Percentiles rank a stretch among this genome's conserved stretches.
These are phyloP conservation scores for Biscogniauxia mediterranea DNA, from an alignment of 2,329 filamentous ascomycete species.

Conservation along the genomic window DNA sequence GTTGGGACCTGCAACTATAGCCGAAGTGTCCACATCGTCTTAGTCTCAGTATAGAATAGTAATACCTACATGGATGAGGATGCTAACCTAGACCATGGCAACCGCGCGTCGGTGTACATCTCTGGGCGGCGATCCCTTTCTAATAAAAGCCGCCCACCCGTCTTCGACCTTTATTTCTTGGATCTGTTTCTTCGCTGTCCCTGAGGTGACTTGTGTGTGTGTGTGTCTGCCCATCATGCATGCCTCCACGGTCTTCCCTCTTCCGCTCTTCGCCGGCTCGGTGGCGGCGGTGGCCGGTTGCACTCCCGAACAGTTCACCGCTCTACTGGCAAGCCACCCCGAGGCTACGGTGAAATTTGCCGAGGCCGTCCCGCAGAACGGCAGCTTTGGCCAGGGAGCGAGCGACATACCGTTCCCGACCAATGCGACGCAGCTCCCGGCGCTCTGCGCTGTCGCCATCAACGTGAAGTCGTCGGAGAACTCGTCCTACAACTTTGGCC, in stretches of 20 bases:
- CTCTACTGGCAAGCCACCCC: constrained; percentile 19
- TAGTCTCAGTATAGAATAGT: background rate
- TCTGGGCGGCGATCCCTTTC: background rate
- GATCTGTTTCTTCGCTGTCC: background rate
- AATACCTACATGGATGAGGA: background rate
- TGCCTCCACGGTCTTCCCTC: constrained; percentile 2
- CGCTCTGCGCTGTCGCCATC: constrained; percentile 30
- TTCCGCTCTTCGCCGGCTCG: constrained; percentile 14
- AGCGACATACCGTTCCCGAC: constrained; percentile 20
- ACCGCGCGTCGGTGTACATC: background rate
- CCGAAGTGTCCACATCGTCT: background rate
- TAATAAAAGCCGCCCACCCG: background rate
- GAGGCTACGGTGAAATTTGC: constrained; percentile 26
- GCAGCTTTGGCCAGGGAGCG: constrained; percentile 24
- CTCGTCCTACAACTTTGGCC: constrained; percentile 32
- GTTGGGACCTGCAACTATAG: background rate
- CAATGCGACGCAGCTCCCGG: constrained; percentile 27
- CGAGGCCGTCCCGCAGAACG: constrained; percentile 24
- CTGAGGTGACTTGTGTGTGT: background rate
- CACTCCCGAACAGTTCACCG: constrained; percentile 21
- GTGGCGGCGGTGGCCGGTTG: constrained; percentile 20
- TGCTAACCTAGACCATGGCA: background rate
- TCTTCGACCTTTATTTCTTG: background rate
- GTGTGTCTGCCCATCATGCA: constrained; percentile 12
- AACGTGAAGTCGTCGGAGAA: constrained; percentile 30